phyloP scores from a whole-genome alignment of 208 protist genomes.

The Leishmania martiniquensis region DNA sequence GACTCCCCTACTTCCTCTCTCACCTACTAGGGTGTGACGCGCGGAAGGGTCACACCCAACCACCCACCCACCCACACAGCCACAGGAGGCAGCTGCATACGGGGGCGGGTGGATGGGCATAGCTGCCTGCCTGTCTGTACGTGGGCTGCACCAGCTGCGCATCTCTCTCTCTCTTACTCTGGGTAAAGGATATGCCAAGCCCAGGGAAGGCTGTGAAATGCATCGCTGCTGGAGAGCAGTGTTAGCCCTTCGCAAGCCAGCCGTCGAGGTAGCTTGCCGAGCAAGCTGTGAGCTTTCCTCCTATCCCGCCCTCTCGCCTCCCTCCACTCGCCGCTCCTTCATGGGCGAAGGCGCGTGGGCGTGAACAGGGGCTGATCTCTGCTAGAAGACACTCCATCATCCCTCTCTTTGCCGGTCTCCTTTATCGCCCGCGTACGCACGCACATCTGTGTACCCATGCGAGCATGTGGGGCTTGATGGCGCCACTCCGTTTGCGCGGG shows the following conservation, averaged over 20 bases:
- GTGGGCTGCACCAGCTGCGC: neutral
- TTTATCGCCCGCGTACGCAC: neutral
- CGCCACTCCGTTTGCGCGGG: neutral
- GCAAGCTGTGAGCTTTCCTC: neutral
- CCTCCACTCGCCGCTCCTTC: neutral
- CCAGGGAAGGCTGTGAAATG: neutral
- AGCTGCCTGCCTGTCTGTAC: neutral
- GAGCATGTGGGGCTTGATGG: neutral
- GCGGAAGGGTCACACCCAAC: neutral
- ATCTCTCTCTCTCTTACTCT: neutral
- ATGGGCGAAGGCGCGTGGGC: neutral
- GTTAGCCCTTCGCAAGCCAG: neutral
- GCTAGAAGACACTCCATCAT: neutral
- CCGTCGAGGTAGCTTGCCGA: neutral
- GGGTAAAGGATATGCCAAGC: neutral
- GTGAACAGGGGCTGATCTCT: neutral
- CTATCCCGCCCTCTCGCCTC: neutral
- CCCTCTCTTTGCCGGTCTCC: neutral
- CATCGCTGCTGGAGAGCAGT: neutral
- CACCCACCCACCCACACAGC: neutral
- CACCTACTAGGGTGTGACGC: neutral
- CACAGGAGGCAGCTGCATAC: neutral
- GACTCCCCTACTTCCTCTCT: slow-evolving; percentile 20
- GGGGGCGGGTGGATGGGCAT: neutral
- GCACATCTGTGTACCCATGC: neutral